Evolutionary conservation across 163 green algal genomes (phyloP).

Genomic region (Scenedesmus sp.): DNA sequence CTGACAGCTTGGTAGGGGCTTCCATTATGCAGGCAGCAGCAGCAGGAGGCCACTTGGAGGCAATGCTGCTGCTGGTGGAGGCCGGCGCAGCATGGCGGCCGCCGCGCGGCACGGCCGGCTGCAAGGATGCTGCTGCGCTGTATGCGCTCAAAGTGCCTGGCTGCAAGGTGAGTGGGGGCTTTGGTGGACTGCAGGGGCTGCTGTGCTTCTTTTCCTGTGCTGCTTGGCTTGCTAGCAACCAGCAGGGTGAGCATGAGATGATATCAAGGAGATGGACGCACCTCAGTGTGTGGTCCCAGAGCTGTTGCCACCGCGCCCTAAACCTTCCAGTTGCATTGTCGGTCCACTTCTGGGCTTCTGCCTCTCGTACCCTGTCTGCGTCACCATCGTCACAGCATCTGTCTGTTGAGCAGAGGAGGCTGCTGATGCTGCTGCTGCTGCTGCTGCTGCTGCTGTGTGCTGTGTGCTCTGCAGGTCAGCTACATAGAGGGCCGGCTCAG

Average conservation of each 20-base stretch:
- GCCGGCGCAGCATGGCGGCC: neutral
- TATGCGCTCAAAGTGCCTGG: neutral
- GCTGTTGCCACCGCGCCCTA: too few species aligned
- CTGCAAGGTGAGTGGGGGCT: neutral
- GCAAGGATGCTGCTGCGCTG: neutral
- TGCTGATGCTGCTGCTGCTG: neutral
- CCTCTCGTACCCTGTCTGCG: too few species aligned
- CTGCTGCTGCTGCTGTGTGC: neutral
- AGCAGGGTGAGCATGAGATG: too few species aligned
- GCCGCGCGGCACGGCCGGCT: neutral
- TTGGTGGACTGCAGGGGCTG: too few species aligned
- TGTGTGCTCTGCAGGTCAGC: neutral
- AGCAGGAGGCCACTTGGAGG: neutral
- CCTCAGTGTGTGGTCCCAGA: too few species aligned
- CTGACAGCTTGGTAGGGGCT: neutral
- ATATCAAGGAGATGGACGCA: too few species aligned
- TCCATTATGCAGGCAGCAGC: neutral
- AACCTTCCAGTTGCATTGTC: too few species aligned
- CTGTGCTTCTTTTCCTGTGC: too few species aligned
- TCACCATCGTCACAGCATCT: too few species aligned
- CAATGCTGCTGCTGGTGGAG: neutral
- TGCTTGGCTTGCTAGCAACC: too few species aligned
- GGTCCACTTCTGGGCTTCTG: too few species aligned
- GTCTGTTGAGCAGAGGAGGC: too few species aligned
- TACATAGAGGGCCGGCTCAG: neutral